Evolutionary conservation across 164 flowering plant species (phyloP).

Genomic region (Cinnamomum chago): DNA sequence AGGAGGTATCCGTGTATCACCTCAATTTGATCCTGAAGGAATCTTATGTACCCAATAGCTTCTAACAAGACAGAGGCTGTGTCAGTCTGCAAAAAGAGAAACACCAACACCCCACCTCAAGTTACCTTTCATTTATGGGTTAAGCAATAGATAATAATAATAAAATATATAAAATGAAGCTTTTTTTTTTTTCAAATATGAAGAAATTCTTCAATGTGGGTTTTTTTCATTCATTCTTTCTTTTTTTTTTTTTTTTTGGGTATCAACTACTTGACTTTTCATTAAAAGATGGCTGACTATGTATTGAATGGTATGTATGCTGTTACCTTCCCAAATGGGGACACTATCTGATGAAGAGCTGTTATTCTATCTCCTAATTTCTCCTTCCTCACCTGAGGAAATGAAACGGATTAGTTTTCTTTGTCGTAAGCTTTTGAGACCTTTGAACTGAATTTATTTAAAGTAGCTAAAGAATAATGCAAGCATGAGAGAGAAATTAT

Average conservation of each 20-base stretch:
- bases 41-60: conserved; percentile 93
- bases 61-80: conserved; percentile 95
- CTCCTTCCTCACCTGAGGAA: conserved; percentile 44
- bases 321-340: conserved; percentile 50
- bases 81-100: conserved; percentile 83
- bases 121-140: background rate
- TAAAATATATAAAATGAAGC: no score
- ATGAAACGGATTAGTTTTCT: background rate
- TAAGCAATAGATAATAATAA: background rate
- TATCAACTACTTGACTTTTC: background rate
- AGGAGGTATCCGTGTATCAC: conserved; percentile 34
- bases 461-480: background rate
- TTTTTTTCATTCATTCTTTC: no score
- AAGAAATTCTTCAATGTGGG: background rate
- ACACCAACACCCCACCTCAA: background rate
- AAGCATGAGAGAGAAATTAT: background rate
- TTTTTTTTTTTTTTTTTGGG: background rate
- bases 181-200: no score
- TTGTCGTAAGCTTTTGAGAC: background rate
- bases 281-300: background rate
- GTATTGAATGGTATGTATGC: background rate
- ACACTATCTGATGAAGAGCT: conserved; percentile 48
- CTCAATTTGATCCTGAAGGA: conserved; percentile 94
- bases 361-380: conserved; percentile 48
- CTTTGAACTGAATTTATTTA: background rate